Evolutionary conservation across 2,329 filamentous ascomycete species (phyloP), one percentile per base, ranked within the genome.

Genomic region (Lachnellula occidentalis): DNA sequence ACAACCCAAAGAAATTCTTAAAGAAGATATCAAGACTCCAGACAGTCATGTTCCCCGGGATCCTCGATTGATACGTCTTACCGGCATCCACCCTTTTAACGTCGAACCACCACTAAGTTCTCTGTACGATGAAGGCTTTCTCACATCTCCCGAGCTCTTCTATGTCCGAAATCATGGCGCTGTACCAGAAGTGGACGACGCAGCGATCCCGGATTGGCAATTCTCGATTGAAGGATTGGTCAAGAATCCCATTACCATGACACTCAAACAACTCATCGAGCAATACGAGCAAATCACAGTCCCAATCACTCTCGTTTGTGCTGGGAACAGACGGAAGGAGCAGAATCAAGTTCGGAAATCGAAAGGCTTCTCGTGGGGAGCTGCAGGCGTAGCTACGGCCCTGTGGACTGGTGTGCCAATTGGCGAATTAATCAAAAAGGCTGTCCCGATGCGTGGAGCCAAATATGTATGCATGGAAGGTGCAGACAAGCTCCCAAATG

Each of bases 291-390:
- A 95, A 67, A 80, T 90, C 24, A 96, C 91, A 2, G 88, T 88
- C 55, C 92, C 92, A 0, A 79, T 96, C 56, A 96, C 92, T 0
- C 79, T 96, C 1, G 91, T 96, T 21, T 96, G 92, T 69, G 92
- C 92, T 4, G 92, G 92, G 1, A 96, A 96, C 70, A 80, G 92
- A 56, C 81, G 92, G 34, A 96, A 96, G 72, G 92, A 96, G 71
- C 92, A 96, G 68, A 96, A 96, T 63, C 78, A 90, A 50, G 88
- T 96, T 3, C 80, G 90, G 15, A 96, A 96, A 70, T 90, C 88
- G 1, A 95, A 96, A 65, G 92, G 92, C 0, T 96, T 96, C 73
- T 95, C 90, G 2, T 96, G 92, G 92, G 92, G 92, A 36, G 78
- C 92, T 1, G 91, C 89, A 4, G 92, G 91, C 22, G 70, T 96